Conservation (phyloP, 331 rosid species). For the Rosa hybrid region DNA sequence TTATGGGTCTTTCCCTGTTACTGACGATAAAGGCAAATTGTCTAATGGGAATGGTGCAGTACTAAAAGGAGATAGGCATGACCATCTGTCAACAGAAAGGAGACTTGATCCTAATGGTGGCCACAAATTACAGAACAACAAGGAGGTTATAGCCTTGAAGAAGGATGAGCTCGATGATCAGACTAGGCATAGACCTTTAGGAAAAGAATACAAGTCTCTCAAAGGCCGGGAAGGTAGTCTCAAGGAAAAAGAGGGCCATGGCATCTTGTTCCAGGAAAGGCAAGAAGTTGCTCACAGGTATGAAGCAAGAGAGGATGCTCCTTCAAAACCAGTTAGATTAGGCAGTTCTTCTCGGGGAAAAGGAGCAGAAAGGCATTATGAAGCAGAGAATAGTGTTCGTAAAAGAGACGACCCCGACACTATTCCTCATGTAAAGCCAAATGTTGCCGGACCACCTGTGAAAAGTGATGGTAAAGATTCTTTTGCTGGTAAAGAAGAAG, state of each 20-base stretch:
- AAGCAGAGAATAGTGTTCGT: constrained; percentile 38
- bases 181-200: constrained; percentile 43
- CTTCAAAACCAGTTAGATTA: constrained; percentile 38
- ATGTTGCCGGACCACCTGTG: constrained; percentile 32
- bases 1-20: constrained; percentile 29
- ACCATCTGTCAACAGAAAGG: constrained; percentile 40
- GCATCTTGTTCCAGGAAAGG: constrained; percentile 37
- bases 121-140: constrained; percentile 40
- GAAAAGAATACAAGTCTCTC: constrained; percentile 40
- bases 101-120: constrained; percentile 39
- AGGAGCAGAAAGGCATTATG: constrained; percentile 41
- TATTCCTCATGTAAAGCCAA: constrained; percentile 40
- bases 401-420: constrained; percentile 41
- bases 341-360: constrained; percentile 55
- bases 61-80: constrained; percentile 49
- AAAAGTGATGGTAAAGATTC: constrained; percentile 46
- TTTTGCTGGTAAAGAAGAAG: constrained; percentile 44
- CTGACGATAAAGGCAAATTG: constrained; percentile 33
- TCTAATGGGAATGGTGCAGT: constrained; percentile 38
- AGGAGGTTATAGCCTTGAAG: constrained; percentile 40
- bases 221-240: constrained; percentile 38
- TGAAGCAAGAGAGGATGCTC: constrained; percentile 44
- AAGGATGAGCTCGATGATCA: constrained; percentile 39
- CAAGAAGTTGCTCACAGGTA: constrained; percentile 42
- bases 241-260: constrained; percentile 43